Evolutionary conservation across 2,329 filamentous ascomycete species (phyloP), one percentile per base, ranked within the genome.

Genomic region (Trichoderma atrobrunneum): DNA sequence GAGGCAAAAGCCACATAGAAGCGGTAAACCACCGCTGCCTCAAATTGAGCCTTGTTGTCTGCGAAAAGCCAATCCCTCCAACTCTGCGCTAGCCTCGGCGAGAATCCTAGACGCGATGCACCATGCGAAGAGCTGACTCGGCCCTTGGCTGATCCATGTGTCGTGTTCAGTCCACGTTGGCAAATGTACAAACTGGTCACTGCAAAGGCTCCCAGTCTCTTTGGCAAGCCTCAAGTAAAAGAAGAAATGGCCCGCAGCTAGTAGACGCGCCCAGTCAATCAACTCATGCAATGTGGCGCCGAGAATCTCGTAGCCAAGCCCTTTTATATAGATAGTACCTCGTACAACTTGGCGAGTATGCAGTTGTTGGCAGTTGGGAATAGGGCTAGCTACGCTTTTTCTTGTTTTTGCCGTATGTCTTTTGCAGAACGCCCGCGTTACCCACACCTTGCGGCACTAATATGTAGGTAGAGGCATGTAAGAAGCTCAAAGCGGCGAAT

Each of bases 111-210:
- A 69, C n/a, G 39, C 39, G 36, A 61, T 69, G 66, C 39, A 16
- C 57, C 16, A 69, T 69, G 66, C 66, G 28, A 69, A 21, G 39
- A 36, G 66, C 66, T 69, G 66, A 69, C 66, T 69, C 66, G 66
- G 28, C 57, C 39, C 39, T 54, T 51, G 36, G 56, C 36, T 69
- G 36, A 26, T 43, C 36, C 26, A 16, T 39, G 39, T 69, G 57
- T 54, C 57, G 66, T 69, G 57, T 62, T 36, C 36, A 54, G 12
- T 62, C 66, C 57, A 36, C 66, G 21, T 61, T 10, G 66, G 54
- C 36, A 30, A 34, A 69, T 43, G 28, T 14, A 39, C 21, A 28
- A 43, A 36, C 36, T 21, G 43, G 57, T 57, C 28, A 11, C 21
- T 21, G 12, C 14, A 61, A 36, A 26, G 66, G n/a, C 54, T 8